Conservation (phyloP, 768 basidiomycete species). For the Cystofilobasidium macerans region DNA sequence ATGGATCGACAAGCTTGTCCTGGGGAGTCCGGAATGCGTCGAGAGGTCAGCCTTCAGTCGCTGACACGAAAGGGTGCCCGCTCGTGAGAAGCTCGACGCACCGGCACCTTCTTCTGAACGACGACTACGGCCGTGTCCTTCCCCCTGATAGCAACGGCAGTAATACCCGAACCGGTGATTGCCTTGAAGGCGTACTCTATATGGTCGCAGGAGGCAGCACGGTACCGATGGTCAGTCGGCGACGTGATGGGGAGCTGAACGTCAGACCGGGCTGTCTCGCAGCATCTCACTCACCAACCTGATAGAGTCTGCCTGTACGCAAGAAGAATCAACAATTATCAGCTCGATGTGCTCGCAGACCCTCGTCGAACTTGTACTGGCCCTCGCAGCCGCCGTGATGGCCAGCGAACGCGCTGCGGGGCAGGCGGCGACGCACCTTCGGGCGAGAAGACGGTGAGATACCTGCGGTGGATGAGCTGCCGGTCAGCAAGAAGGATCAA, state of each 20-base stretch:
- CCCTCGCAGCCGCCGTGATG: background rate
- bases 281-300: constrained; percentile 60
- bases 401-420: background rate
- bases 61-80: too few species aligned
- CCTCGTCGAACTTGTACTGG: background rate
- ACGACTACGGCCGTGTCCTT: constrained; percentile 92
- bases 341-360: background rate
- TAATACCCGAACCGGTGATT: constrained; percentile 92
- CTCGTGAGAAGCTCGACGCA: constrained; percentile 48
- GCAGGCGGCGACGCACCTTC: constrained; percentile 48
- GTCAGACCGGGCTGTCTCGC: too few species aligned
- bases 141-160: constrained; percentile 81
- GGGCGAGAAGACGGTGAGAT: constrained; percentile 92
- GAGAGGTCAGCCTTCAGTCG: background rate
- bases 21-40: constrained; percentile 37
- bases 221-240: background rate
- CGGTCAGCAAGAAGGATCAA: background rate
- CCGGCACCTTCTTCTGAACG: constrained; percentile 96
- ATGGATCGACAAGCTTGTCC: constrained; percentile 95
- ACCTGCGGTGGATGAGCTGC: constrained; percentile 42
- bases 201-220: background rate
- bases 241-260: background rate
- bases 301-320: constrained; percentile 57
- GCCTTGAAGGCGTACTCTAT: constrained; percentile 99
- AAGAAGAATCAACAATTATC: background rate